Evolutionary conservation across 2,329 filamentous ascomycete genomes (phyloP).

Genomic region (Colletotrichum somersetense): DNA sequence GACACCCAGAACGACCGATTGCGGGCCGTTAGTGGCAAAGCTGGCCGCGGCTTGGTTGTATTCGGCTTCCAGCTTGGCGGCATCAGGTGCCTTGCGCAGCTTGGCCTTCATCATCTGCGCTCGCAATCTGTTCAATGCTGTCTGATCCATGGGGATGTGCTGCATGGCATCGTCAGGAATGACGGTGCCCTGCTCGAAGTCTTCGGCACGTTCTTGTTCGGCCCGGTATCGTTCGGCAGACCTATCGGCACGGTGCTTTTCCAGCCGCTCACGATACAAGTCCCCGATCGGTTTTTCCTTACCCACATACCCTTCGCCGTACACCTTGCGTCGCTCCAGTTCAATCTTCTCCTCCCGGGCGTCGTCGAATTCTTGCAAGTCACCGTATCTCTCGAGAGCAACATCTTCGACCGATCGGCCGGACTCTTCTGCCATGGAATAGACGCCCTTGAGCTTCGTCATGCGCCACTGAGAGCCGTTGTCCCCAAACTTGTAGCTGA

Average conservation of each 20-base stretch:
- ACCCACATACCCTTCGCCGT: constrained; percentile 86
- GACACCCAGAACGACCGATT: constrained; percentile 83
- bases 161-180: constrained; percentile 67
- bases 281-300: constrained; percentile 92
- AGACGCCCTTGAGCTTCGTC: constrained; percentile 91
- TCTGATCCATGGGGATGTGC: constrained; percentile 76
- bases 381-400: constrained; percentile 84
- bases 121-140: constrained; percentile 87
- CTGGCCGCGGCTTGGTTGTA: constrained; percentile 82
- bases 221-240: constrained; percentile 36
- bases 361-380: constrained; percentile 87
- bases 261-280: constrained; percentile 81
- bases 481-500: constrained; percentile 91
- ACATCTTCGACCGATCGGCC: constrained; percentile 83
- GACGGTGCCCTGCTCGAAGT: constrained; percentile 66
- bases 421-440: constrained; percentile 80
- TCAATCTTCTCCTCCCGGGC: constrained; percentile 94
- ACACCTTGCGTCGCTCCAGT: constrained; percentile 83
- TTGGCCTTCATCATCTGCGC: constrained; percentile 98
- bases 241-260: constrained; percentile 61
- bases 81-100: constrained; percentile 81
- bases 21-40: constrained; percentile 68
- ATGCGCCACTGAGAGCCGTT: constrained; percentile 93
- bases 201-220: constrained; percentile 31
- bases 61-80: constrained; percentile 81